Percentiles rank a stretch among this genome's conserved stretches.
Conservation (phyloP, 140 eudicot species). For the Ambrosia hybrid region DNA sequence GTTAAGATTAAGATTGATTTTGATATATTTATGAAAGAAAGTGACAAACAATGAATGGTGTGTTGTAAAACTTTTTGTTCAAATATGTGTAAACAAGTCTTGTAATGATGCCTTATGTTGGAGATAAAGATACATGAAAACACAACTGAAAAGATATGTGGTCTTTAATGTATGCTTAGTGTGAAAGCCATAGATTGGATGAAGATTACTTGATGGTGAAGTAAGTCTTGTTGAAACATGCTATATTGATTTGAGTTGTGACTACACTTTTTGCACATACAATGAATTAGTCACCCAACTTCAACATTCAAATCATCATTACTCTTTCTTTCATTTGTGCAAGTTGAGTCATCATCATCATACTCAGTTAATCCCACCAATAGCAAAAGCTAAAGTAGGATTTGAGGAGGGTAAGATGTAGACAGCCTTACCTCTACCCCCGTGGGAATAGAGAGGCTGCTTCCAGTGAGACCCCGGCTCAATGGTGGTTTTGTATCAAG, state of each 20-base stretch:
- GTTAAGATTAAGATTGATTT: constrained; percentile 20
- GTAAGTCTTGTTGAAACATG: background rate
- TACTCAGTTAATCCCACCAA: no score
- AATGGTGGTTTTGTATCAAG: no score
- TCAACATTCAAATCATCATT: constrained; percentile 5
- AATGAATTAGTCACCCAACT: constrained; percentile 9
- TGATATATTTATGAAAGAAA: constrained; percentile 32
- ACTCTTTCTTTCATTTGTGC: background rate
- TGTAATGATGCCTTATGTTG: background rate
- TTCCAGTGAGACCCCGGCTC: no score
- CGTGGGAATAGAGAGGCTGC: no score
- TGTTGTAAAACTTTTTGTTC: constrained; percentile 28
- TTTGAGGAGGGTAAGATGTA: no score
- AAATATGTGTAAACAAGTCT: background rate
- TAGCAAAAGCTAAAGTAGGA: no score
- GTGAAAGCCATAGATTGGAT: background rate
- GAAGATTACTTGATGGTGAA: constrained; percentile 6
- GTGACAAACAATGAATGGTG: constrained; percentile 22
- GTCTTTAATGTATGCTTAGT: background rate
- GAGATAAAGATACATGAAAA: no score
- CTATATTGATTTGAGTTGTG: background rate
- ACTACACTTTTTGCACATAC: constrained; percentile 1
- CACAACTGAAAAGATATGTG: background rate
- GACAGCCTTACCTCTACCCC: no score
- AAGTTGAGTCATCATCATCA: no score